Evolutionary conservation across 768 basidiomycete species (phyloP), one percentile per base, ranked within the genome.

Genomic region (Russula virescens): DNA sequence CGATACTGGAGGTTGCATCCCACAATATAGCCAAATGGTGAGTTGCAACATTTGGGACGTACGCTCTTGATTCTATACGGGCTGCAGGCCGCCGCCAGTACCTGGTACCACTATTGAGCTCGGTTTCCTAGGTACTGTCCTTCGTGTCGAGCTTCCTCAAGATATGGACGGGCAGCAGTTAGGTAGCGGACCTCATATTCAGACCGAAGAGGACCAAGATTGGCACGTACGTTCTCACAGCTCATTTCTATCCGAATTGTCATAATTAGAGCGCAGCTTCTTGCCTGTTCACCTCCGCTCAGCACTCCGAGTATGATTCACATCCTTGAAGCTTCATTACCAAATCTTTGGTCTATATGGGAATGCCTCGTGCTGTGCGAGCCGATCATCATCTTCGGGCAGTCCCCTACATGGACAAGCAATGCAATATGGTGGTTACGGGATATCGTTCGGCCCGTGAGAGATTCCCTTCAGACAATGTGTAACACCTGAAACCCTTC

Each of bases 371-470:
- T 98, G 0, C 79, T 98, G 11, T 91, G 88, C 64, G 95, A 99
- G 71, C 93, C 96, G 0, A 80, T 99, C 8, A 75, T 98, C 21
- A 79, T 98, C 31, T 94, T 88, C 67, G 89, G 89, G 3, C 73
- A 83, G 1, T 87, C 86, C 0, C 93, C 95, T 21, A 82, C 89
- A 0, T 80, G 86, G 70, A 91, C 89, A 0, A 94, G 91, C 65
- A 88, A 93, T 68, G 88, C 90, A 19, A 79, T 98, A 5, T 94
- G 93, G 92, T 96, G 92, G 89, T 75, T 99, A 19, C 80, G 90
- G 25, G 92, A 96, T 71, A 77, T 98, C 11, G 68, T 97, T 7
- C 82, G 91, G 40, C 96, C 96, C 5, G 89, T 94, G 69, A 56
- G 80, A 74, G 34, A 18, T 40, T 34, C 59, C 35, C 47, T 53